Base-by-base conservation (phyloP, 176 grass and related monocot genomes). In the Oryza glaberrima region DNA sequence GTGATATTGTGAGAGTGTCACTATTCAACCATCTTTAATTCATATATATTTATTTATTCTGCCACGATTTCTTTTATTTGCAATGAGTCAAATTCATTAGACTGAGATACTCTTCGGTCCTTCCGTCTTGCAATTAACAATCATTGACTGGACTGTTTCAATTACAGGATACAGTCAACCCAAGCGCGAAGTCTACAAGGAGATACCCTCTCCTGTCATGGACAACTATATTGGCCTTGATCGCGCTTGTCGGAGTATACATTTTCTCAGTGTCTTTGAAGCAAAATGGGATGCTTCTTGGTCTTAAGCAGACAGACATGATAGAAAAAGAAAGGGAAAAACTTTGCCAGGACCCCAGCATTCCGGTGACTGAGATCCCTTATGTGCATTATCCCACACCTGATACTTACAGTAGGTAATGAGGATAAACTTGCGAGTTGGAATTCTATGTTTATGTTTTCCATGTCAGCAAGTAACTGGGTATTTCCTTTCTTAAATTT, bases 391-490 rank as follows among this genome's bases (percentile, higher is more conserved):
- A 91, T 81, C 97, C 94, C 41, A 79, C 84, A 22, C 97, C 92
- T 8, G 82, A 82, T 70, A 94, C 94, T 34, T 99, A 94, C n/a
- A 84, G 77, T 54, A 99, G 94, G 97, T 99, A 97, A 84, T 73
- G 70, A 40, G 45, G 32, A 34, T 77, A n/a, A 30, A 66, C 51
- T 66, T 84, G 17, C 8, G 40, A 8, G 40, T 41, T 41, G 6
- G 17, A 0, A 11, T 7, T 77, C 13, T 70, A 69, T 52, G 75
- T 77, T 80, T 73, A 11, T 46, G 0, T 28, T 78, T 51, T 64
- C 20, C 11, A 66, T 14, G 43, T 35, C 35, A 54, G 70, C 28
- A 12, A 76, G 26, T 80, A 69, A 80, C 81, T 69, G 47, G 38
- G 1, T n/a, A 43, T 49, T 77, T 83, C 71, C 32, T 56, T 83